Percentiles rank a stretch among this genome's conserved stretches.
Evolutionary conservation across 331 rosid genomes (phyloP).

Genomic region (Arachis monticola): DNA sequence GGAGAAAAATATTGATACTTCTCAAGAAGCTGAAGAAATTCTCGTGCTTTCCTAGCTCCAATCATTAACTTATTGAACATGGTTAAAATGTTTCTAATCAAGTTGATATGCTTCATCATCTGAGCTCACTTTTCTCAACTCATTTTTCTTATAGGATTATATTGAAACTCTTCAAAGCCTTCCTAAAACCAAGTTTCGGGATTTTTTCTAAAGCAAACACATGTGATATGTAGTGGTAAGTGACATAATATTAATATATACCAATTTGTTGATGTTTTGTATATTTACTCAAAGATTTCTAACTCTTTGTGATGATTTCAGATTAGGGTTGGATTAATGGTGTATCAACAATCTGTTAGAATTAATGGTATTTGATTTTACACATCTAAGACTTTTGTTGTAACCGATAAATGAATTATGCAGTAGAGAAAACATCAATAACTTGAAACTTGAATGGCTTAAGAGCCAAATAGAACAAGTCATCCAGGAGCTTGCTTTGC

Average conservation of each 20-base stretch:
- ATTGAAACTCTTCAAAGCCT: constrained; percentile 61
- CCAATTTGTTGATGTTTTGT: neutral
- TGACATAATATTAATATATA: constrained; percentile 4
- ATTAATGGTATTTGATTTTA: constrained; percentile 54
- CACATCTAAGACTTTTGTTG: constrained; percentile 44
- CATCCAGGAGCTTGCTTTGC: constrained; percentile 99
- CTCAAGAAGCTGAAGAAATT: no score
- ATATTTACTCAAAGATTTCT: constrained; percentile 11
- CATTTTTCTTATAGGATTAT: constrained; percentile 43
- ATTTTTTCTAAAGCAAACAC: constrained; percentile 66
- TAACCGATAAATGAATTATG: constrained; percentile 70
- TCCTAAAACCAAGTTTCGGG: constrained; percentile 59
- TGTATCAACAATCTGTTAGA: constrained; percentile 50
- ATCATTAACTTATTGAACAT: no score
- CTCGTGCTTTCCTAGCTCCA: no score
- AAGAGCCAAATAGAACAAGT: constrained; percentile 97
- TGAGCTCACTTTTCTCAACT: constrained; percentile 30
- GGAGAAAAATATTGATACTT: no score
- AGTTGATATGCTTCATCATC: constrained; percentile 6
- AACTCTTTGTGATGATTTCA: constrained; percentile 32
- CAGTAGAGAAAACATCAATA: constrained; percentile 82
- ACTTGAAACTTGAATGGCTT: constrained; percentile 91
- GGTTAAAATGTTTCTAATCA: neutral
- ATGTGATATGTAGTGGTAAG: constrained; percentile 67
- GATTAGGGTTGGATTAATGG: constrained; percentile 55